Conservation (phyloP, 2,329 filamentous ascomycete genomes). For the Colletotrichum sp. region DNA sequence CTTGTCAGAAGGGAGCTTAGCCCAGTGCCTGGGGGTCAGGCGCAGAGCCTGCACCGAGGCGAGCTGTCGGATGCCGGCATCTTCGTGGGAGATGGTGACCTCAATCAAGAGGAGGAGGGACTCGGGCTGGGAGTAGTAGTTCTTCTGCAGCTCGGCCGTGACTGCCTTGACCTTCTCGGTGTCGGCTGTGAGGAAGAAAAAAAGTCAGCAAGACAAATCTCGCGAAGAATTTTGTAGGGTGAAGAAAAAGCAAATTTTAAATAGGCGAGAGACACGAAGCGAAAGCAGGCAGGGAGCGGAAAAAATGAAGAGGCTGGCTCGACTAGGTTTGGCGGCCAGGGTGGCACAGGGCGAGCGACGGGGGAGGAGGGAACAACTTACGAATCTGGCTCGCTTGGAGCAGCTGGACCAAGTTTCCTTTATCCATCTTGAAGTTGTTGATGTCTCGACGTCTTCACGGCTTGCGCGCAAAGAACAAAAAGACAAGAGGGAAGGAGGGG, state of each 20-base stretch:
- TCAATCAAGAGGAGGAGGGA: slow-evolving; percentile 87
- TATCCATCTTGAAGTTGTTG: slow-evolving; percentile 40
- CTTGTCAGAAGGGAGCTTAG: slow-evolving; percentile 72
- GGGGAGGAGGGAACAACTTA: slow-evolving; percentile 52
- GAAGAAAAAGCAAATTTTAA: not conserved
- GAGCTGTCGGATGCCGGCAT: slow-evolving; percentile 79
- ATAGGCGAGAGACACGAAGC: slow-evolving; percentile 17
- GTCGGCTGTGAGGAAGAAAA: slow-evolving; percentile 66
- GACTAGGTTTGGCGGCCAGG: slow-evolving; percentile 14
- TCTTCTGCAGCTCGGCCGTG: slow-evolving; percentile 88
- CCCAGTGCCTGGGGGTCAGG: slow-evolving; percentile 87
- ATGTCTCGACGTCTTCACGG: slow-evolving; percentile 15
- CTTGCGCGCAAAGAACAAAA: slow-evolving; percentile 1
- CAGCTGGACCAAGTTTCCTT: slow-evolving; percentile 82
- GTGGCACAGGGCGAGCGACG: slow-evolving; percentile 9
- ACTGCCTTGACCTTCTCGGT: slow-evolving; percentile 89
- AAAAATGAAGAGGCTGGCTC: slow-evolving; percentile 14
- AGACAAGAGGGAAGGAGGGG: not conserved
- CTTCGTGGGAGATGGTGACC: slow-evolving; percentile 80
- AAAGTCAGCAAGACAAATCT: slow-evolving; percentile 34
- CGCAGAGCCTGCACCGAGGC: slow-evolving; percentile 89
- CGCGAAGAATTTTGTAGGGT: not conserved
- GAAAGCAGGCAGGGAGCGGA: slow-evolving; percentile 16
- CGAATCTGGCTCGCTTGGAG: slow-evolving; percentile 87
- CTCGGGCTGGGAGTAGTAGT: slow-evolving; percentile 87